A percentile compares a stretch with the other conserved stretches of the same genome.
phyloP scores from a whole-genome alignment of 2,329 filamentous ascomycete genomes.

The Colletotrichum agaves region DNA sequence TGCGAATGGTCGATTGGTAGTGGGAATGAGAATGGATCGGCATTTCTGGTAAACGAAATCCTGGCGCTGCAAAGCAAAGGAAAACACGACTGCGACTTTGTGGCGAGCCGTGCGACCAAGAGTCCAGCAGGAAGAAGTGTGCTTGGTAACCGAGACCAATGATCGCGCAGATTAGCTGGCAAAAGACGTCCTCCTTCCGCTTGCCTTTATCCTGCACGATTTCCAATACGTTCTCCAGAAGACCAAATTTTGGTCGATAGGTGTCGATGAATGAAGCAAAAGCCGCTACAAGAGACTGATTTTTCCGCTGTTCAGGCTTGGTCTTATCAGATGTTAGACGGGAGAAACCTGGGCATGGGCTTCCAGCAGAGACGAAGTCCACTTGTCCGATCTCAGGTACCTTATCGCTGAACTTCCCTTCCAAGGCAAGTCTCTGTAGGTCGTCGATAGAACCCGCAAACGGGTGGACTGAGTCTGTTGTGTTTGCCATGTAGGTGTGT shows the following conservation, averaged over 20 bases:
- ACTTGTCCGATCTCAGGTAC: slow-evolving; percentile 72
- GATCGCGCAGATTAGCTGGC: slow-evolving; percentile 77
- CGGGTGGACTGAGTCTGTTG: slow-evolving; percentile 56
- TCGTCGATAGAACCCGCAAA: slow-evolving; percentile 81
- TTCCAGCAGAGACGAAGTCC: slow-evolving; percentile 77
- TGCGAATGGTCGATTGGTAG: slow-evolving; percentile 46
- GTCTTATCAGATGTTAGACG: slow-evolving; percentile 67
- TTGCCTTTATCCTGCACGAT: slow-evolving; percentile 65
- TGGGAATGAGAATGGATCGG: slow-evolving; percentile 73
- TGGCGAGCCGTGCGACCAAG: slow-evolving; percentile 74
- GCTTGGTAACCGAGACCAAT: slow-evolving; percentile 83
- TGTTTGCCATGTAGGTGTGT: slow-evolving; percentile 79
- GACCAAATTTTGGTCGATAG: slow-evolving; percentile 77
- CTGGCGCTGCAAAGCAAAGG: slow-evolving; percentile 76
- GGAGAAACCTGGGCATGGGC: slow-evolving; percentile 83
- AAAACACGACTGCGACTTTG: slow-evolving; percentile 77
- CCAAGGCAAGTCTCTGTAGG: slow-evolving; percentile 66
- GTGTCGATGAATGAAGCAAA: slow-evolving; percentile 80
- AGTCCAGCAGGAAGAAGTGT: slow-evolving; percentile 73
- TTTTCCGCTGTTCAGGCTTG: slow-evolving; percentile 67
- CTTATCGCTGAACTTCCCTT: slow-evolving; percentile 55
- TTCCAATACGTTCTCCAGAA: slow-evolving; percentile 80
- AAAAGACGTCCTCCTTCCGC: slow-evolving; percentile 72
- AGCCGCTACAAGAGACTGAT: slow-evolving; percentile 81
- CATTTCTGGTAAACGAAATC: slow-evolving; percentile 62